Percentiles rank a stretch among this genome's conserved stretches.
phyloP scores from a whole-genome alignment of 371 early-diverging fungal species.

The Nematocida ironsii region DNA sequence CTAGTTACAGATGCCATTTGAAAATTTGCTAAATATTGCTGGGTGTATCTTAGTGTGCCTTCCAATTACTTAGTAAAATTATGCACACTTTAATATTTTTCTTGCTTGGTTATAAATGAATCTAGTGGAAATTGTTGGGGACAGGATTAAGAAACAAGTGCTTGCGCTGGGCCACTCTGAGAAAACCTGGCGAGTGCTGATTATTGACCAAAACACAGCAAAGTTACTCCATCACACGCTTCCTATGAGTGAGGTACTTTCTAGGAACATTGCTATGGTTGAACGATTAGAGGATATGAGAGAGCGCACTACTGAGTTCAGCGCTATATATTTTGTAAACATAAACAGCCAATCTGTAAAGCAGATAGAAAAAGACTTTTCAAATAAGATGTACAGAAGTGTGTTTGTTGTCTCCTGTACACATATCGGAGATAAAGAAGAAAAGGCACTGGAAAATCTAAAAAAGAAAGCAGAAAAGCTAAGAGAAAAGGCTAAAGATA shows the following conservation, averaged over 20 bases:
- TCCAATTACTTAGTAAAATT: no score
- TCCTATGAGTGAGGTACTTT: conserved; percentile 67
- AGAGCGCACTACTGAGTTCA: conserved; percentile 56
- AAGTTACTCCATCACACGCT: conserved; percentile 63
- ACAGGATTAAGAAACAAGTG: conserved; percentile 65
- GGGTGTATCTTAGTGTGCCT: no score
- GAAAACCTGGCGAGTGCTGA: conserved; percentile 66
- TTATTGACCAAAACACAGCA: conserved; percentile 67
- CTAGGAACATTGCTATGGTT: conserved; percentile 61
- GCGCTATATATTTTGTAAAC: conserved; percentile 68
- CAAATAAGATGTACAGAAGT: conserved; percentile 58
- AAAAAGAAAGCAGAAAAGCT: conserved; percentile 41
- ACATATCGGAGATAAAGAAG: conserved; percentile 12
- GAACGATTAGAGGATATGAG: conserved; percentile 62
- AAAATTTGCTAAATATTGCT: no score
- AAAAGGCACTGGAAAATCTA: conserved; percentile 9
- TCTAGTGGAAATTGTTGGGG: conserved; percentile 54
- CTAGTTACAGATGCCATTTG: no score
- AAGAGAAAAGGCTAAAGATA: conserved; percentile 19
- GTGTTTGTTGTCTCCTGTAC: conserved; percentile 47
- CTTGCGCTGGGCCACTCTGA: conserved; percentile 44
- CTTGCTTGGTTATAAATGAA: conserved; percentile 56
- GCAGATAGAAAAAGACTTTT: conserved; percentile 63
- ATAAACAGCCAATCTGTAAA: conserved; percentile 40
- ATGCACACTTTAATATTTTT: conserved; percentile 5